phyloP scores from a whole-genome alignment of 257 asterid genomes.

The Petrea volubilis region DNA sequence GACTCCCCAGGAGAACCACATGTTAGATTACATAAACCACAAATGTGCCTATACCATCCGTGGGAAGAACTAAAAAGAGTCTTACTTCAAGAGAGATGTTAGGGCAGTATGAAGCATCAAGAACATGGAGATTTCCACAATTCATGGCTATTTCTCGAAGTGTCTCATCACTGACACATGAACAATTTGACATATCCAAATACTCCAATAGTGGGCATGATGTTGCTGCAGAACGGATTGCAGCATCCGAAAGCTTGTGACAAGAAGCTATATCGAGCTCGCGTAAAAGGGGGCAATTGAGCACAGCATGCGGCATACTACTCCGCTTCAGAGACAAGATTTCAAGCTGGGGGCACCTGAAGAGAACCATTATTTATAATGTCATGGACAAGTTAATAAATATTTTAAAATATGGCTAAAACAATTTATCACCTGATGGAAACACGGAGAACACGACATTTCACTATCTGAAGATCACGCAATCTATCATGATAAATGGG shows the following conservation, averaged over 20 bases:
- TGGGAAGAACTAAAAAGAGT: conserved; percentile 18
- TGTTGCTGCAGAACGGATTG: conserved; percentile 70
- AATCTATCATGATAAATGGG: conserved; percentile 54
- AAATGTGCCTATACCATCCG: conserved; percentile 11
- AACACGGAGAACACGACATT: conserved; percentile 66
- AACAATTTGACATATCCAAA: conserved; percentile 78
- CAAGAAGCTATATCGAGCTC: conserved; percentile 80
- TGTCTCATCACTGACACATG: conserved; percentile 69
- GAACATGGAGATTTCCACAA: conserved; percentile 56
- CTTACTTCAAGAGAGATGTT: conserved; percentile 70
- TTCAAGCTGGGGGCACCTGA: conserved; percentile 73
- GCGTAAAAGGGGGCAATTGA: conserved; percentile 62
- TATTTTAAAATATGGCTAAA: neutral
- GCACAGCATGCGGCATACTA: conserved; percentile 75
- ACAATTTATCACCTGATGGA: conserved; percentile 52
- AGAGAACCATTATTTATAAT: conserved; percentile 30
- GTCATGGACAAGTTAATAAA: neutral
- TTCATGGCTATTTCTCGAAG: conserved; percentile 56
- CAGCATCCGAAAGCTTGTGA: conserved; percentile 76
- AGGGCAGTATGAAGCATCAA: conserved; percentile 80
- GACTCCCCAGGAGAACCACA: conserved; percentile 44
- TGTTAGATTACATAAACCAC: conserved; percentile 28
- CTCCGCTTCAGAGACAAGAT: conserved; percentile 74
- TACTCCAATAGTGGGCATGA: conserved; percentile 77
- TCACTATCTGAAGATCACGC: conserved; percentile 62